Evolutionary conservation across 176 grass and related monocot genomes (phyloP), one percentile per base, ranked within the genome.

Genomic region (Phyllostachys edulis): DNA sequence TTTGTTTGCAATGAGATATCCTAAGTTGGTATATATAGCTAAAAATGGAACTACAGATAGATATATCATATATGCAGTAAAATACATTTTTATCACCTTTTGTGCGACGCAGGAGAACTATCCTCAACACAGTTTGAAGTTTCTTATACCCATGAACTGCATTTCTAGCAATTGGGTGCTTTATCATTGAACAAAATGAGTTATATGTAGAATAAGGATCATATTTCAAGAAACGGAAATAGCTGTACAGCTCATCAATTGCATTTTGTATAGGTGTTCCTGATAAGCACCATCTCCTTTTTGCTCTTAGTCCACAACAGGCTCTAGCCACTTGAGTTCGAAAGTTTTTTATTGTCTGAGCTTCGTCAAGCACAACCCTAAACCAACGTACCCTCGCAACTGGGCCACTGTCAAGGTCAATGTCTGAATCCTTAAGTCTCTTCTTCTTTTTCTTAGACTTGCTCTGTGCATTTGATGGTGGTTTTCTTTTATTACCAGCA

Each of bases 181-280:
- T 99, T 75, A 99, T 94, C 72, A 90, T 88, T 24, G 96, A 69
- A 85, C 89, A 92, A 84, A 99, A 99, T 24, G 91, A 95, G 66
- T 47, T 90, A 82, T 94, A 96, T 4, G 78, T 73, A 61, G 93
- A 92, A 86, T 94, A 96, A 0, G 96, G 96, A 71, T 99, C 93
- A 57, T 92, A 99, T 90, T 94, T 99, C 77, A 99, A 90, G 88
- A 99, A 99, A 61, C 90, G 96, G 37, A 99, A 99, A 88, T 99
- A 99, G 52, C 93, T 99, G 74, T 92, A 99, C 16, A 99, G 77
- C 26, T 99, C 96, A 83, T 99, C 91, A 76, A 99, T 99, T 75
- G 96, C 55, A 90, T 99, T 99, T 63, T 99, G 96, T 83, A 99
- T 99, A 55, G 96, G 96, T 72, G 96, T 99, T 71, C 96, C 96